Evolutionary conservation across 2,329 filamentous ascomycete genomes (phyloP), one percentile per base, ranked within the genome.

Genomic region (Penicillium sp.): DNA sequence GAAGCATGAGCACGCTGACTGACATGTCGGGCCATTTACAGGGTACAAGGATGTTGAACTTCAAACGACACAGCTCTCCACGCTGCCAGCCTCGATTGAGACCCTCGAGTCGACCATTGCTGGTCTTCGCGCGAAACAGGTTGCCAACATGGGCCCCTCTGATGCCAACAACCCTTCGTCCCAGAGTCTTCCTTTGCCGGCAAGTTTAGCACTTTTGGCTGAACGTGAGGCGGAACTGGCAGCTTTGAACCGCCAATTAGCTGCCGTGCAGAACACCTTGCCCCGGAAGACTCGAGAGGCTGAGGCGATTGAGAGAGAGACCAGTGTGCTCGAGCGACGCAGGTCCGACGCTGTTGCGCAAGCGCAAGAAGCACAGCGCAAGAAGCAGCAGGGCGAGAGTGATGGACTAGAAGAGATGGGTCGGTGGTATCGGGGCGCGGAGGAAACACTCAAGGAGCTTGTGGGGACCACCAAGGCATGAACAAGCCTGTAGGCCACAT

Each of bases 131-230:
- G 67, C 75, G 88, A 56, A 81, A 80, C 54, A 83, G 83, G 67
- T 78, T 84, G 53, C 88, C 84, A 48, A 83, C 82, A 61, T 89
- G 87, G 76, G 81, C 77, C 63, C 86, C 83, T 62, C 65, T 1
- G 62, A 67, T 16, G 55, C 63, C n/a, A 51, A 34, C 31, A 56
- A 56, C 40, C 67, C 69, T 1, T 71, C 73, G 1, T 72, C 71
- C 1, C 73, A 74, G 48, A 74, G 70, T 21, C 67, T 75, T 21
- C 67, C 74, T 18, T 69, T 76, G 11, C 72, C 73, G 2, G 74
- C 71, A 18, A 79, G 76, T 1, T 55, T 73, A 56, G 63, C 64
- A 4, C 65, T 77, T 5, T 53, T 79, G 9, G 64, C 71, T 2
- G 72, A 77, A 50, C 71, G 73, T 10, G 71, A 75, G 50, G 69